A percentile compares a stretch with the other conserved stretches of the same genome.
Evolutionary conservation across 179 eudicot genomes (phyloP).

Genomic region (Drosera spatulata): DNA sequence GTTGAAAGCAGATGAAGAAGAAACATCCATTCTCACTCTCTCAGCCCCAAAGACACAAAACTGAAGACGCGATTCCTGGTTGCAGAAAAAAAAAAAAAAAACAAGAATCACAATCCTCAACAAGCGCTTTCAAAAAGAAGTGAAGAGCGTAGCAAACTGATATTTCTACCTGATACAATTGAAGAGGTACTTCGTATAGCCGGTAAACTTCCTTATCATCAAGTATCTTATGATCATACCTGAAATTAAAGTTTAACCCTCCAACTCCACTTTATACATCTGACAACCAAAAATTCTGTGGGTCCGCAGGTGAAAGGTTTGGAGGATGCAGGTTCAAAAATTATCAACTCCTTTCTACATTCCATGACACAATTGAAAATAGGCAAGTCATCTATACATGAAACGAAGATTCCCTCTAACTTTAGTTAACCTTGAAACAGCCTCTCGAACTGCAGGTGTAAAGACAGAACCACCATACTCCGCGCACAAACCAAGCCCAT

Average conservation of each 20-base stretch:
- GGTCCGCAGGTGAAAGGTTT: conserved; percentile 66
- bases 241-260: not conserved
- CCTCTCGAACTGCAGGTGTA: conserved; percentile 40
- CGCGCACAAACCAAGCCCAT: conserved; percentile 45
- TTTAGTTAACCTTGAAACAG: conserved; percentile 33
- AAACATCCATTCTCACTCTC: conserved; percentile 5
- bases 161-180: conserved; percentile 67
- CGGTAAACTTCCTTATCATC: conserved; percentile 29
- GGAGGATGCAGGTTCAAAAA: conserved; percentile 35
- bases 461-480: conserved; percentile 40
- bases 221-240: not conserved
- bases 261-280: no score
- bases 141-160: conserved; percentile 44
- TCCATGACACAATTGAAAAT: no score
- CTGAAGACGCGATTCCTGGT: conserved; percentile 6
- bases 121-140: conserved; percentile 20
- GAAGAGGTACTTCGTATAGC: conserved; percentile 61
- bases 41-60: conserved; percentile 5
- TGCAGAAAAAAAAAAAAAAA: conserved; percentile 20
- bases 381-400: no score
- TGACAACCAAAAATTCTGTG: conserved; percentile 9
- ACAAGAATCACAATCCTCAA: conserved; percentile 63
- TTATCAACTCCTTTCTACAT: conserved; percentile 16
- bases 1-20: conserved; percentile 15
- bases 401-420: not conserved